Evolutionary conservation across 2,329 filamentous ascomycete genomes (phyloP).

Genomic region (Diaporthe vexans): DNA sequence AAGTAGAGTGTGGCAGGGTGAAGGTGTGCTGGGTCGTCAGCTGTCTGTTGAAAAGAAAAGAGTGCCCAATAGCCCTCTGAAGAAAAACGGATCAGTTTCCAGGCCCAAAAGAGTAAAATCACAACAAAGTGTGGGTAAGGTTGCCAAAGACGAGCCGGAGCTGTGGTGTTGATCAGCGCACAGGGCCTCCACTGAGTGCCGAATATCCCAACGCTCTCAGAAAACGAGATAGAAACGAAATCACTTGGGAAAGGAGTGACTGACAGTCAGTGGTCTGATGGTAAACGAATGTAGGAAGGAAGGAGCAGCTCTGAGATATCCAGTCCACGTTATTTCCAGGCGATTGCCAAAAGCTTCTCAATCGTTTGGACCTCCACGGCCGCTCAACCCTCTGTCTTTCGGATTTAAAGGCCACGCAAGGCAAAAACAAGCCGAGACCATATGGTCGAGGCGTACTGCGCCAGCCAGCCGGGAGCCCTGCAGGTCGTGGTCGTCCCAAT

Average conservation of each 20-base stretch:
- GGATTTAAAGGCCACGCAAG: neutral
- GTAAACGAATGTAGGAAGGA: neutral
- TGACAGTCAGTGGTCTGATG: neutral
- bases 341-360: neutral
- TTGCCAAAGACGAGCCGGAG: neutral
- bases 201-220: neutral
- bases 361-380: neutral
- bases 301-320: conserved; percentile 8
- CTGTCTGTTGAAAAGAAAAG: neutral
- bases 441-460: conserved; percentile 7
- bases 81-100: too few relatives aligned
- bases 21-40: neutral
- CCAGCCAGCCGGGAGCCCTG: conserved; percentile 11
- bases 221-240: neutral
- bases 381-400: neutral
- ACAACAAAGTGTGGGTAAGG: neutral
- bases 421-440: neutral
- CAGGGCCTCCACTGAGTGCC: neutral
- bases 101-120: neutral
- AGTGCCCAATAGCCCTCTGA: neutral
- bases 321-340: conserved; percentile 7
- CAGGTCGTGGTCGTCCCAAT: neutral
- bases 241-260: neutral
- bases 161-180: neutral
- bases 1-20: neutral